Evolutionary conservation across 2,329 filamentous ascomycete genomes (phyloP).

Genomic region (Colletotrichum sp.): DNA sequence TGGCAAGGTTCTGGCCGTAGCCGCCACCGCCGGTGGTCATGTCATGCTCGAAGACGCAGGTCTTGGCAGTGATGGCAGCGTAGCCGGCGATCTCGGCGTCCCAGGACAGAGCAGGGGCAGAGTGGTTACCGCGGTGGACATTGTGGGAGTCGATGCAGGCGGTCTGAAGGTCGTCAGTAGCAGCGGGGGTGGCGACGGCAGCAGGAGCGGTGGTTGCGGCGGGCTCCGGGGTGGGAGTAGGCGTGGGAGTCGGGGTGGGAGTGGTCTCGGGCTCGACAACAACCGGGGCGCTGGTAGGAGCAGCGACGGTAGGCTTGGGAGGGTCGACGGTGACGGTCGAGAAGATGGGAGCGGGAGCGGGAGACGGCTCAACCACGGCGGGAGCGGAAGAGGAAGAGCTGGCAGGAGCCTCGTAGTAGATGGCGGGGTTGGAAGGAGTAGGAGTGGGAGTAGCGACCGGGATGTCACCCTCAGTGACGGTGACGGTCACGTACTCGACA

Average conservation of each 20-base stretch:
- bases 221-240: slow-evolving; percentile 14
- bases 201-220: slow-evolving; percentile 25
- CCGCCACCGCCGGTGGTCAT: slow-evolving; percentile 64
- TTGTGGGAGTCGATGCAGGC: slow-evolving; percentile 78
- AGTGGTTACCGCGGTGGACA: slow-evolving; percentile 83
- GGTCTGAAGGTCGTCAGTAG: slow-evolving; percentile 32
- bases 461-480: slow-evolving; percentile 41
- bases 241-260: slow-evolving; percentile 11
- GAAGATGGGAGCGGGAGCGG: slow-evolving; percentile 12
- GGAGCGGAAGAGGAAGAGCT: slow-evolving; percentile 1
- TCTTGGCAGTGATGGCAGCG: slow-evolving; percentile 66
- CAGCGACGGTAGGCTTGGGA: slow-evolving; percentile 27
- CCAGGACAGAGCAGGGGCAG: slow-evolving; percentile 69
- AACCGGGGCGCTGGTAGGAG: slow-evolving; percentile 5
- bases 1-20: slow-evolving; percentile 94
- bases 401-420: slow-evolving; percentile 15
- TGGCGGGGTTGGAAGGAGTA: slow-evolving; percentile 19
- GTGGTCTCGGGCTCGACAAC: slow-evolving; percentile 17
- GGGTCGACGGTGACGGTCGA: slow-evolving; percentile 14
- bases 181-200: slow-evolving; percentile 12
- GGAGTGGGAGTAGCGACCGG: slow-evolving; percentile 21
- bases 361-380: neutral
- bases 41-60: slow-evolving; percentile 77
- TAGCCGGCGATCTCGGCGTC: slow-evolving; percentile 64
- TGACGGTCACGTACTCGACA: slow-evolving; percentile 46